Base-by-base conservation (phyloP, 2,329 filamentous ascomycete genomes). In the Colletotrichum liaoningense region DNA sequence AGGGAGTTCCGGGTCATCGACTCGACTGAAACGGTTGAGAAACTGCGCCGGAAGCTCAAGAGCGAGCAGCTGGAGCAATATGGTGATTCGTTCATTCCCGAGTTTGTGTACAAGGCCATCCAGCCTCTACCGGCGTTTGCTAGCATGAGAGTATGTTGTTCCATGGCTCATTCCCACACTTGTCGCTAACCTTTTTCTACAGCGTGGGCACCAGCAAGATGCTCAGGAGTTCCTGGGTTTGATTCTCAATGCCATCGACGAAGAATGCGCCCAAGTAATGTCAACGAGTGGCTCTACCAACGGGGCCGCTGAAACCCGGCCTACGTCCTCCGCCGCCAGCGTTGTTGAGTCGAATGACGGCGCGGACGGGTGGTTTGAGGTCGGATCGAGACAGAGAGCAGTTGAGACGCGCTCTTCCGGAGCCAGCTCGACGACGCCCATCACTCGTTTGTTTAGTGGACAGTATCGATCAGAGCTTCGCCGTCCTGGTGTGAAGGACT, bases 141-240 rank as follows among this genome's bases (percentile, higher is more conserved):
- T 28, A 94, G 93, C 79, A 98, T 99, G 95, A 92, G 94, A 81
- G 93, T 95, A 87, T 82, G 92, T 86, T 3, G 56, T 76, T 59
- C 55, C 28, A 7, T 22, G 19, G 1, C 4, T 60, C 30, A 28
- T 28, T 33, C 24, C 8, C 6, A 7, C n/a, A 35, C n/a, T 6
- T 30, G 52, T 9, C 63, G 60, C 78, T 80, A 74, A 79, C 75
- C 71, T 56, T 75, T 83, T 28, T 14, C 24, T 68, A 64, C 76
- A 95, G 92, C 93, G 95, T 74, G 97, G 97, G 19, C 96, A 98
- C 78, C 97, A 99, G 81, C 96, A 99, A 86, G 97, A 99, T 84
- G 97, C 97, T 1, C 95, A 99, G 80, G 97, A 99, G 80, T 99
- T 99, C 77, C 86, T 99, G 28, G 96, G 95, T 0, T 97, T 98